Base-by-base conservation (phyloP, 2,329 filamentous ascomycete genomes). In the Scorias spongiosa region DNA sequence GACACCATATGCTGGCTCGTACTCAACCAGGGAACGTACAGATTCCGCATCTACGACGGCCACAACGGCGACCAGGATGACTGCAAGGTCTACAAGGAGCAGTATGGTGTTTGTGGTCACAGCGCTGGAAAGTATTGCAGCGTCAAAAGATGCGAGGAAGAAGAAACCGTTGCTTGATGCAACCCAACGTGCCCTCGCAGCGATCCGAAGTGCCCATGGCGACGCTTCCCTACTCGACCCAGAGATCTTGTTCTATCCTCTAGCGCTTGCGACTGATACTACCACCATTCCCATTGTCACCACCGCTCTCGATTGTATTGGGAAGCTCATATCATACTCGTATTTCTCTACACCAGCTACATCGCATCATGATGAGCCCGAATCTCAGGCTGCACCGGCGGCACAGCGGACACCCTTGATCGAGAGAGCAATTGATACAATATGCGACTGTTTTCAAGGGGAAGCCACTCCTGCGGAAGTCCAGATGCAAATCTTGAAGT, bases 371-470 rank as follows among this genome's bases (percentile, higher is more conserved):
- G 63, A 59, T 18, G 43, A 51, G 12, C 44, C 54, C 10, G 48
- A 43, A 9, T 48, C 52, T 29, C 46, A 43, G 30, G 32, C 32
- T 15, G 12, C 32, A 9, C 32, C 11, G 15, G 15, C 12, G 9
- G 4, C 32, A 15, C 49, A 50, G 26, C 48, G 49, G 38, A 71
- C 82, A 3, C 88, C 89, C 12, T 71, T 98, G 52, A 98, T 98
- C 59, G 93, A 98, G 66, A 78, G 89, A 51, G 91, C 93, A 46
- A 98, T 98, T 57, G 93, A 98, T 65, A 94, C 91, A 30, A 98
- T 98, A 70, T 98, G 91, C 71, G 89, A 96, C 60, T 98, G 91
- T 63, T 98, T 98, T 61, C 88, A 96, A 60, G 89, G 91, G 59
- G 91, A 98, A 66, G 84, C 84, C 1, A 98, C 93, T 0, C 80